phyloP scores from a whole-genome alignment of 2,329 filamentous ascomycete species.

The Ilyonectria destructans region DNA sequence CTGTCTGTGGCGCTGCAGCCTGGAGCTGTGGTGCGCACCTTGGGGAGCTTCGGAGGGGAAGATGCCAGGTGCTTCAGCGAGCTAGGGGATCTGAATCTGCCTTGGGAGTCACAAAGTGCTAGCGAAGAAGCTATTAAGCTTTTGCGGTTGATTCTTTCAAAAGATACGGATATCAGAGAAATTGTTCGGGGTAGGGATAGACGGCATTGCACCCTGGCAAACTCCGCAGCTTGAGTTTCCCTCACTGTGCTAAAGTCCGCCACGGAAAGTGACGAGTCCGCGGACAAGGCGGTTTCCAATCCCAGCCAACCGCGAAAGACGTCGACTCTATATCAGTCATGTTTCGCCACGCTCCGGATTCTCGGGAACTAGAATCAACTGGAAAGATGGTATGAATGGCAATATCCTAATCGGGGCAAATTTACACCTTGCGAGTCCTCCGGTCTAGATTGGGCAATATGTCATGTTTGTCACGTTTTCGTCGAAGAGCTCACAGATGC shows the following conservation, averaged over 20 bases:
- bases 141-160: neutral
- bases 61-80: neutral
- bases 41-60: neutral
- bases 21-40: slow-evolving; percentile 13
- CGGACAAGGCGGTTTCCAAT: slow-evolving; percentile 27
- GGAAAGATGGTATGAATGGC: too few species aligned
- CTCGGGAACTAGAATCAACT: neutral
- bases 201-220: slow-evolving; percentile 11
- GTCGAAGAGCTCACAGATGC: neutral
- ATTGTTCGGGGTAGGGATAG: neutral
- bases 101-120: slow-evolving; percentile 9
- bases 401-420: neutral
- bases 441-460: slow-evolving; percentile 1
- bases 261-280: slow-evolving; percentile 1
- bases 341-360: neutral
- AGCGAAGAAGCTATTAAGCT: neutral
- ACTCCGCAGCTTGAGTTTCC: slow-evolving; percentile 31
- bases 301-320: neutral
- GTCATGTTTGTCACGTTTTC: slow-evolving; percentile 4
- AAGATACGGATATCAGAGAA: neutral
- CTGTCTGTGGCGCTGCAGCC: slow-evolving; percentile 43
- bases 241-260: slow-evolving; percentile 29
- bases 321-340: neutral
- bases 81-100: slow-evolving; percentile 4
- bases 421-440: neutral